phyloP scores from a whole-genome alignment of 2,329 filamentous ascomycete species.

The Diaporthe batatas region DNA sequence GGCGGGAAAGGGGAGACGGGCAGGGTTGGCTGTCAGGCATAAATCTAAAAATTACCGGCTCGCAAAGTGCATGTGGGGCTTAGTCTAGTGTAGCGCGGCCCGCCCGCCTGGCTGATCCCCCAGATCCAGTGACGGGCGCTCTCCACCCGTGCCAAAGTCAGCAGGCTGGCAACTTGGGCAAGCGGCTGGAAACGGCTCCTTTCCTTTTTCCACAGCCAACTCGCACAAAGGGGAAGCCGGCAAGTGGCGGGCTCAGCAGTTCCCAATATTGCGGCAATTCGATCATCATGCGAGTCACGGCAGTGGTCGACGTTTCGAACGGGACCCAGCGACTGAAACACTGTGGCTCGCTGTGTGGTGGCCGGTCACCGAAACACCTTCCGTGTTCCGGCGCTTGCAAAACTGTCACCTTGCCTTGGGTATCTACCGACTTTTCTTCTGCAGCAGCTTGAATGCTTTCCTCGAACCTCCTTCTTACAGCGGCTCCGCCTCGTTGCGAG shows the following conservation, averaged over 20 bases:
- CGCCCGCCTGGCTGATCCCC: constrained; percentile 34
- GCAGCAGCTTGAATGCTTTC: background rate
- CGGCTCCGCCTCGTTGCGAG: constrained; percentile 74
- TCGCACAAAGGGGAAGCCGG: background rate
- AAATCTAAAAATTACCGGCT: constrained; percentile 33
- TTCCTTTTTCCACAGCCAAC: background rate
- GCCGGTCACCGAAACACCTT: constrained; percentile 13
- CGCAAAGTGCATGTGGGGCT: constrained; percentile 25
- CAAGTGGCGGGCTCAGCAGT: background rate
- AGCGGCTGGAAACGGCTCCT: constrained; percentile 25
- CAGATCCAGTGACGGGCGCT: constrained; percentile 20
- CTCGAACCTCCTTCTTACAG: constrained; percentile 9
- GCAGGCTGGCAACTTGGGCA: background rate
- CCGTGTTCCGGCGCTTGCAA: constrained; percentile 1
- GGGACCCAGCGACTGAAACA: constrained; percentile 17
- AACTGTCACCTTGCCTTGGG: constrained; percentile 31
- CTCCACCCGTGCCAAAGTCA: constrained; percentile 22
- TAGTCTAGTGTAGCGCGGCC: background rate
- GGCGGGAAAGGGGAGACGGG: constrained; percentile 32
- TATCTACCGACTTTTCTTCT: constrained; percentile 32
- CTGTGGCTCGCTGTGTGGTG: background rate
- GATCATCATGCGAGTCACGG: background rate
- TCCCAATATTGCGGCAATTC: background rate
- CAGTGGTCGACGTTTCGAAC: background rate
- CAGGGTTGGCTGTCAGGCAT: constrained; percentile 10